Percentiles rank a stretch among this genome's conserved stretches.
phyloP scores from a whole-genome alignment of 495 filamentous ascomycete genomes.

The Collariella sp. region DNA sequence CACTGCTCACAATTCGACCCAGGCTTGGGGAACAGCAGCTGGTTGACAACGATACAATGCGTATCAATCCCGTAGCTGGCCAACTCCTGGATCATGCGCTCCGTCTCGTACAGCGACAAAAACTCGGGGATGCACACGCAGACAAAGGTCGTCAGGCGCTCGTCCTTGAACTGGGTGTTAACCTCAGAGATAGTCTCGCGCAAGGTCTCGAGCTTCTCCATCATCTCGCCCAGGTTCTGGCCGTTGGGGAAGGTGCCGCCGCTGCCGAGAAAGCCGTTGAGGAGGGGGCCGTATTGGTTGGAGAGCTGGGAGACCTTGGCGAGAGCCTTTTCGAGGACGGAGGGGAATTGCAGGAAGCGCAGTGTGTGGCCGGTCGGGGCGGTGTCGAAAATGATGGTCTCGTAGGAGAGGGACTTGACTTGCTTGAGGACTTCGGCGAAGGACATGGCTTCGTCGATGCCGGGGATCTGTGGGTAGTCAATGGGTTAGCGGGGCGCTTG shows the following conservation, averaged over 20 bases:
- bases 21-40: conserved; percentile 85
- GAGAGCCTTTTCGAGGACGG: conserved; percentile 94
- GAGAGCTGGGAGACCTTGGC: conserved; percentile 93
- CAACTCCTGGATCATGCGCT: conserved; percentile 98
- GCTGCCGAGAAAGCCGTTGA: conserved; percentile 82
- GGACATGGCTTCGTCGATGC: conserved; percentile 99
- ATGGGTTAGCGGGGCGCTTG: conserved; percentile 4
- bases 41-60: conserved; percentile 95
- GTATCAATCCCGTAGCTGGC: conserved; percentile 91
- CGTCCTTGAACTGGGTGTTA: conserved; percentile 95
- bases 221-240: conserved; percentile 80
- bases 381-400: conserved; percentile 98
- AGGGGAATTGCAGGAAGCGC: conserved; percentile 97
- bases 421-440: conserved; percentile 98
- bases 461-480: conserved; percentile 66
- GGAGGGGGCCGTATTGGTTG: conserved; percentile 87
- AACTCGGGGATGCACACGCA: conserved; percentile 99
- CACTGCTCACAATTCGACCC: conserved; percentile 89
- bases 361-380: conserved; percentile 98
- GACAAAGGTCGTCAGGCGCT: conserved; percentile 92
- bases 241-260: conserved; percentile 79
- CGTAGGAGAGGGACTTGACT: conserved; percentile 98
- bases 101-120: conserved; percentile 93
- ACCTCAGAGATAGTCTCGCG: conserved; percentile 91
- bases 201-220: conserved; percentile 87